Conservation (phyloP, 352 stramenopile genomes). For the Phytophthora chlamydospora region DNA sequence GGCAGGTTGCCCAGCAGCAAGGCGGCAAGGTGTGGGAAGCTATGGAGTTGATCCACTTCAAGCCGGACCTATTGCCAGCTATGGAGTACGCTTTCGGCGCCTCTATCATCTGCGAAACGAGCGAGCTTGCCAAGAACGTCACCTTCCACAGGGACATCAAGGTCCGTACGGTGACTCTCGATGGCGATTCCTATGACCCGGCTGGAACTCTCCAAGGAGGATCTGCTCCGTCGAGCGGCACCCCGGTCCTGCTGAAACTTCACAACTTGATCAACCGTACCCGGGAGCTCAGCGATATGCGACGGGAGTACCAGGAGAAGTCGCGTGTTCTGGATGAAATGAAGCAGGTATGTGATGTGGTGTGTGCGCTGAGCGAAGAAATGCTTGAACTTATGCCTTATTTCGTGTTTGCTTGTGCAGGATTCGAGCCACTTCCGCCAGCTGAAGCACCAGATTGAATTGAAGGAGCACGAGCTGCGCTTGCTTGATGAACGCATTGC, state of each 20-base stretch:
- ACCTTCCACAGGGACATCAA: slow-evolving; percentile 94
- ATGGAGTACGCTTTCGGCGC: slow-evolving; percentile 99
- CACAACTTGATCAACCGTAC: slow-evolving; percentile 82
- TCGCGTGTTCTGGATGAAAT: slow-evolving; percentile 65
- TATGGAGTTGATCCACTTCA: slow-evolving; percentile 97
- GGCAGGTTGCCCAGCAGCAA: slow-evolving; percentile 86
- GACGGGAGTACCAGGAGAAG: slow-evolving; percentile 71
- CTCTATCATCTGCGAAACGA: slow-evolving; percentile 97
- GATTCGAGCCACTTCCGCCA: slow-evolving; percentile 78
- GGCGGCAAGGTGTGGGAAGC: slow-evolving; percentile 92
- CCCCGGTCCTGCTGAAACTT: slow-evolving; percentile 80
- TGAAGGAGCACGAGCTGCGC: slow-evolving; percentile 84
- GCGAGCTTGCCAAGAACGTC: slow-evolving; percentile 89
- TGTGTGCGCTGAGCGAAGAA: not conserved
- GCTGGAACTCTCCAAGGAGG: slow-evolving; percentile 96
- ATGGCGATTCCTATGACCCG: slow-evolving; percentile 98
- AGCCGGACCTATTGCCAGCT: slow-evolving; percentile 93
- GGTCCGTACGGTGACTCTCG: slow-evolving; percentile 96
- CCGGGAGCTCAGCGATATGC: slow-evolving; percentile 66
- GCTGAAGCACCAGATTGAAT: slow-evolving; percentile 76
- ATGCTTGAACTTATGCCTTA: slow-evolving; percentile 10
- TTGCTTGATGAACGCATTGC: slow-evolving; percentile 84
- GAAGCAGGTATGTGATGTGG: slow-evolving; percentile 57
- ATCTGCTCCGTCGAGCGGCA: slow-evolving; percentile 78
- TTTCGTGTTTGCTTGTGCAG: slow-evolving; percentile 26